Evolutionary conservation across 1,284 basidiomycete genomes (phyloP), one percentile per base, ranked within the genome.

Genomic region (Fomitopsis palustris): DNA sequence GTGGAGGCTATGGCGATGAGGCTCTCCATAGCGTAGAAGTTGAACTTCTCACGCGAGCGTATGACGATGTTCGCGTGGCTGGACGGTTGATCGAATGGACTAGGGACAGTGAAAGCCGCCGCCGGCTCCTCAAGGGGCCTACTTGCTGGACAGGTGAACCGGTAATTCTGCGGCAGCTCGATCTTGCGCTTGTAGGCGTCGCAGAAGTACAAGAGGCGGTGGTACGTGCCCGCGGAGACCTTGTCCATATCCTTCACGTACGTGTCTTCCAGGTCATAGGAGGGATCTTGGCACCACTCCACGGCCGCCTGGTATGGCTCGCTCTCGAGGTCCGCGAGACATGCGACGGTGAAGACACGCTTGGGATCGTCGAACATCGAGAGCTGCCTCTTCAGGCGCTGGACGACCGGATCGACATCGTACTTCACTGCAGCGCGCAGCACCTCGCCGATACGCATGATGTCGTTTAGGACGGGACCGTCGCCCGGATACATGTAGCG

Each of bases 281-380:
- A n/a, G 17, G 29, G 17, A 12, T 52, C 49, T 14, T 52, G 31
- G 37, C 49, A 57, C 54, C 54, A 45, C 27, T 43, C 39, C n/a
- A 43, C 25, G 14, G 54, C 54, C 5, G 42, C 41, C 39, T 43
- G 54, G n/a, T 45, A 19, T 4, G 55, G 47, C 33, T 53, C 54
- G 16, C 27, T 9, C 42, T 62, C 55, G 31, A 75, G 67, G 2
- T 57, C 59, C 53, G 68, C 63, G 10, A 66, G 65, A 55, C 69
- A 62, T 3, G 74, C 71, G 49, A 77, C 65, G 17, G 70, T 69
- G 55, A 74, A 76, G 4, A 72, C 54, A 16, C 65, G 67, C n/a
- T 75, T 51, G 0, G 78, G 68, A 17, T 75, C 70, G 14, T 58
- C 33, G 19, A 27, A 37, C 62, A 59, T 21, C 53, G 41, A 55